Evolutionary conservation across 1,284 basidiomycete species (phyloP).

Genomic region (Fistulina hepatica): DNA sequence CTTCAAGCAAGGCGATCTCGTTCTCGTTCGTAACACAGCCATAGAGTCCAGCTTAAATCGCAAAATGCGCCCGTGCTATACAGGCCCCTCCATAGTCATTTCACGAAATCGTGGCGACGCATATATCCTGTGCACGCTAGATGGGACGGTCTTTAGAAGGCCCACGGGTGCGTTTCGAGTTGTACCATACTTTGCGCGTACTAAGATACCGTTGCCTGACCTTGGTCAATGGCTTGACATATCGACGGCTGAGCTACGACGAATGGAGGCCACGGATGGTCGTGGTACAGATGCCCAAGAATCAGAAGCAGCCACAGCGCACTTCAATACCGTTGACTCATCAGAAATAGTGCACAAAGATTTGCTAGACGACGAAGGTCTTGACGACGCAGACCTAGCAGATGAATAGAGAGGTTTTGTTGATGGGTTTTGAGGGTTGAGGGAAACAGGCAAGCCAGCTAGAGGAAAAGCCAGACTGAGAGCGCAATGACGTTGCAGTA

Average conservation of each 20-base stretch:
- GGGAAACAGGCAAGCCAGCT: no score
- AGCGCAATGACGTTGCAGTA: no score
- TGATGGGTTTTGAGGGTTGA: no score
- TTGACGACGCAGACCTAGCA: no score
- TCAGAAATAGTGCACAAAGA: no score
- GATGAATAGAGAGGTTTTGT: no score
- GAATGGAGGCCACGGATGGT: no score
- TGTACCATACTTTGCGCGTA: slow-evolving; percentile 23
- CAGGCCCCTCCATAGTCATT: slow-evolving; percentile 27
- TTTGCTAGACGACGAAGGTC: no score
- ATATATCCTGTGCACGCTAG: slow-evolving; percentile 24
- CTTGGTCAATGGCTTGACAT: slow-evolving; percentile 12
- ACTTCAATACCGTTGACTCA: no score
- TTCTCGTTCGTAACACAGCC: slow-evolving; percentile 25
- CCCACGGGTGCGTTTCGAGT: slow-evolving; percentile 24
- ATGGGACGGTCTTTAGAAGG: slow-evolving; percentile 20
- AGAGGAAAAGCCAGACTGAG: no score
- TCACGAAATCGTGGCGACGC: slow-evolving; percentile 20
- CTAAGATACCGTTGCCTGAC: slow-evolving; percentile 10
- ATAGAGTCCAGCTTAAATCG: slow-evolving; percentile 25
- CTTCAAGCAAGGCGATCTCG: slow-evolving; percentile 26
- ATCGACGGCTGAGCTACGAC: slow-evolving; percentile 1
- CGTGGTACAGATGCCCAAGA: no score
- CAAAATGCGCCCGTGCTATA: slow-evolving; percentile 23
- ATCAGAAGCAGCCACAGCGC: no score